A percentile compares a stretch with the other conserved stretches of the same genome.
Evolutionary conservation across 352 stramenopile genomes (phyloP).

Genomic region (Phytophthora ohioensis): DNA sequence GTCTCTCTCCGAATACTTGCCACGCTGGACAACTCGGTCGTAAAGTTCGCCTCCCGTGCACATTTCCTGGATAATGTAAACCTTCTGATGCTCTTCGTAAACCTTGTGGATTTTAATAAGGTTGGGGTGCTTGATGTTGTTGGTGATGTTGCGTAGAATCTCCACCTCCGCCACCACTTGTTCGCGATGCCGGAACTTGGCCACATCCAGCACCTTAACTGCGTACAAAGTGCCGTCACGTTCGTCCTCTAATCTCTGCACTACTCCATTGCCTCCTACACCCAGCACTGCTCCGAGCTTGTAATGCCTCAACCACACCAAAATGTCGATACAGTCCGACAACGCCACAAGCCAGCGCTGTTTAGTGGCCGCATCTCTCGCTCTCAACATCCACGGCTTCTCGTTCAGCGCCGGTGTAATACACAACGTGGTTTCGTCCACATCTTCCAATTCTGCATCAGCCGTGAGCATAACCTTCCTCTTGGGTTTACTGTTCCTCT

Average conservation of each 20-base stretch:
- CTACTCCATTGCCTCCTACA: conserved; percentile 79
- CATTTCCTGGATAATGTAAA: conserved; percentile 83
- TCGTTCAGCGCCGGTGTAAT: conserved; percentile 58
- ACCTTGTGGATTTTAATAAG: conserved; percentile 85
- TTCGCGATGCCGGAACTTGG: conserved; percentile 79
- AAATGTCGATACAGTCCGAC: conserved; percentile 81
- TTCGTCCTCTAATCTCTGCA: conserved; percentile 71
- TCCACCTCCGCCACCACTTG: conserved; percentile 79
- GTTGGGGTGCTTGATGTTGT: conserved; percentile 82
- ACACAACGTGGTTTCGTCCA: conserved; percentile 65
- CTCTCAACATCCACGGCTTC: conserved; percentile 71
- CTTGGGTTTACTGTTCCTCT: conserved; percentile 44
- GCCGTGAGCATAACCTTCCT: conserved; percentile 69
- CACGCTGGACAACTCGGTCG: conserved; percentile 73
- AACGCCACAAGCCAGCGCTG: conserved; percentile 69
- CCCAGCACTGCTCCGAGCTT: conserved; percentile 68
- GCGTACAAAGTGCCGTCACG: conserved; percentile 62
- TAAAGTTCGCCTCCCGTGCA: conserved; percentile 81
- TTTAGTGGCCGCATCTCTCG: conserved; percentile 60
- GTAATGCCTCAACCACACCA: conserved; percentile 81
- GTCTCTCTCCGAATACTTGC: conserved; percentile 72
- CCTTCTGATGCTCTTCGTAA: conserved; percentile 84
- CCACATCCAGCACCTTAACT: conserved; percentile 81
- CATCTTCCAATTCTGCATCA: conserved; percentile 57
- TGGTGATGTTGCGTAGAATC: conserved; percentile 85